Evolutionary conservation across 768 basidiomycete species (phyloP).

Genomic region (Hygrophorus pudorinus): DNA sequence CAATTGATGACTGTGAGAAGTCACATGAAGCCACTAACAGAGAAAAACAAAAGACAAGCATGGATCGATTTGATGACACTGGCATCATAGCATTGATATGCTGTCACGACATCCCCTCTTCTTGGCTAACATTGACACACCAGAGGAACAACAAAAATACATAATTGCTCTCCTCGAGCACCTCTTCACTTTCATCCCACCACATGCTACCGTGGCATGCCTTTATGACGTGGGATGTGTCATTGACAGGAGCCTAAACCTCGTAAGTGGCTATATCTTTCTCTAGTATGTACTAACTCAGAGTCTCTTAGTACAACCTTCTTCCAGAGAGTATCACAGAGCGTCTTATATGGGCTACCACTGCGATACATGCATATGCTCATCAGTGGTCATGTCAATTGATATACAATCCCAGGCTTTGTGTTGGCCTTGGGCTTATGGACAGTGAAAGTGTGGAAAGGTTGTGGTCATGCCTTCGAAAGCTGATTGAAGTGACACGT

Average conservation of each 20-base stretch:
- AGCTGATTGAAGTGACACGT: constrained; percentile 12
- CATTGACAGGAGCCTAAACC: constrained; percentile 19
- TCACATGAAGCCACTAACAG: constrained; percentile 20
- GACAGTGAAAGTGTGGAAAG: constrained; percentile 28
- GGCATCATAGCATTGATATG: constrained; percentile 23
- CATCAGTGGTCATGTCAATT: constrained; percentile 27
- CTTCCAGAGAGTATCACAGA: constrained; percentile 10
- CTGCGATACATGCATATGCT: constrained; percentile 25
- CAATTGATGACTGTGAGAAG: constrained; percentile 16
- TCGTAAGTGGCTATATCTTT: constrained; percentile 15
- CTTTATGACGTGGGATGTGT: constrained; percentile 24
- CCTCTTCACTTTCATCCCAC: constrained; percentile 21
- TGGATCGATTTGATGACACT: constrained; percentile 14
- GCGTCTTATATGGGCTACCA: constrained; percentile 16
- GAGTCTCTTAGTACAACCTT: constrained; percentile 18
- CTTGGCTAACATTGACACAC: constrained; percentile 22
- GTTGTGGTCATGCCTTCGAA: too few species aligned
- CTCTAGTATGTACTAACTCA: constrained; percentile 19
- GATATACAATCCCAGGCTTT: constrained; percentile 21
- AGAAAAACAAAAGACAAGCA: constrained; percentile 11
- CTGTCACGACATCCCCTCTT: constrained; percentile 22
- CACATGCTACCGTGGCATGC: constrained; percentile 14
- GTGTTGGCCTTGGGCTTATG: constrained; percentile 19
- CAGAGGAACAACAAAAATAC: too few species aligned
- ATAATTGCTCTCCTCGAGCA: too few species aligned